Evolutionary conservation across 2,329 filamentous ascomycete species (phyloP).

Genomic region (Penicillium sp.): DNA sequence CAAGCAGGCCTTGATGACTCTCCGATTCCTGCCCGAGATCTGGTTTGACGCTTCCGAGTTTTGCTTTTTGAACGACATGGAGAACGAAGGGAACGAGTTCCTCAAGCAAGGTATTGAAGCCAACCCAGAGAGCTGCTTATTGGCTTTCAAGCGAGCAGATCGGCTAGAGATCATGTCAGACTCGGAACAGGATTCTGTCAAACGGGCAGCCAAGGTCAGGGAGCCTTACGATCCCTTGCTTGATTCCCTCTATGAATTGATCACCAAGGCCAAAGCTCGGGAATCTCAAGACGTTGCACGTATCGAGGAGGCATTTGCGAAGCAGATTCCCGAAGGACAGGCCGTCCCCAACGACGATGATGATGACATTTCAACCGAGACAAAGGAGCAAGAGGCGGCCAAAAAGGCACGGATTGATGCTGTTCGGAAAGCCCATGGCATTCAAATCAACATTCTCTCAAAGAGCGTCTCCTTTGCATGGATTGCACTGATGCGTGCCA

Average conservation of each 20-base stretch:
- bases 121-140: constrained; percentile 88
- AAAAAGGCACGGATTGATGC: constrained; percentile 57
- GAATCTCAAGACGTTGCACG: constrained; percentile 62
- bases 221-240: constrained; percentile 81
- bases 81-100: constrained; percentile 73
- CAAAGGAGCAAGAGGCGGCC: constrained; percentile 52
- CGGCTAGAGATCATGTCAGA: constrained; percentile 77
- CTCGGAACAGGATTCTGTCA: constrained; percentile 67
- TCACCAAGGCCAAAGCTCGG: constrained; percentile 67
- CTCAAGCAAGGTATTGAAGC: constrained; percentile 78
- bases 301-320: constrained; percentile 55
- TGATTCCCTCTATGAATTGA: constrained; percentile 82
- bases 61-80: constrained; percentile 76
- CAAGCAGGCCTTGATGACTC: constrained; percentile 87
- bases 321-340: constrained; percentile 39
- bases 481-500: constrained; percentile 91
- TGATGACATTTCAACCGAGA: constrained; percentile 52
- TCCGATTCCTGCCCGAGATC: constrained; percentile 92
- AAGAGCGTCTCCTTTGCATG: constrained; percentile 88
- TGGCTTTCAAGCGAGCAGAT: constrained; percentile 87
- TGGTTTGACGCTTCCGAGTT: constrained; percentile 96
- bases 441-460: constrained; percentile 73
- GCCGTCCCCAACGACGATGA: constrained; percentile 52
- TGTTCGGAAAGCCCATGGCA: constrained; percentile 64
- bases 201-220: constrained; percentile 70